Conservation (phyloP, 371 early-diverging fungal genomes). For the Mortierella polycephala region DNA sequence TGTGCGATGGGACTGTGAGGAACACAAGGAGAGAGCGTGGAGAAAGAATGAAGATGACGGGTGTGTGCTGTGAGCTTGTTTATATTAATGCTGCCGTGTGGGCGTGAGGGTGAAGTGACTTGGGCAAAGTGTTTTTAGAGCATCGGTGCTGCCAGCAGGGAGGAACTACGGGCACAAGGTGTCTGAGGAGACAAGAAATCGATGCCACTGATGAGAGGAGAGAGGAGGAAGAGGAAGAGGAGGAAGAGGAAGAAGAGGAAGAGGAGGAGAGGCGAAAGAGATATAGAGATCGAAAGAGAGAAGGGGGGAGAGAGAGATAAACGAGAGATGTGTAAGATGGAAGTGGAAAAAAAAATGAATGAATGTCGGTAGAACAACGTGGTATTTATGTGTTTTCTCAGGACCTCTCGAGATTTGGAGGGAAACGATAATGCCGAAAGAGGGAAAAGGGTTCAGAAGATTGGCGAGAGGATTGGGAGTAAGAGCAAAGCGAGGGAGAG, state of each 20-base stretch:
- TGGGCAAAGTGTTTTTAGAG: neutral
- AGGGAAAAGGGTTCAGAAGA: neutral
- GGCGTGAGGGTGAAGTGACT: slow-evolving; percentile 34
- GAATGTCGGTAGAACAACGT: no score
- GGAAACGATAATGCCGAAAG: neutral
- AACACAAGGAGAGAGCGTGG: no score
- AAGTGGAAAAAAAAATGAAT: slow-evolving; percentile 2
- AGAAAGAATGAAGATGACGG: neutral
- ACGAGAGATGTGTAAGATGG: neutral
- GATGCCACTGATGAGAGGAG: slow-evolving; percentile 3
- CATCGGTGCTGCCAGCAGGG: slow-evolving; percentile 27
- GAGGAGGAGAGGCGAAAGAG: slow-evolving; percentile 5
- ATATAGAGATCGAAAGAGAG: slow-evolving; percentile 1
- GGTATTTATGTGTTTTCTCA: slow-evolving; percentile 20
- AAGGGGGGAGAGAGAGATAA: slow-evolving; percentile 10
- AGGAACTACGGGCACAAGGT: slow-evolving; percentile 18
- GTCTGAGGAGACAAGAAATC: slow-evolving; percentile 3
- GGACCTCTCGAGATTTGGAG: neutral
- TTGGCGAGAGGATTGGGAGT: neutral
- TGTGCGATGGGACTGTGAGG: neutral
- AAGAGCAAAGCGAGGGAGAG: neutral
- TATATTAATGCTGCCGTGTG: slow-evolving; percentile 36
- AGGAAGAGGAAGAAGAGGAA: slow-evolving; percentile 7
- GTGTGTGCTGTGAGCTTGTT: neutral
- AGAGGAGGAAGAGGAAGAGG: slow-evolving; percentile 4